Evolutionary conservation across 345 rosid genomes (phyloP), one percentile per base, ranked within the genome.

Genomic region (Leavenworthia alabamica): DNA sequence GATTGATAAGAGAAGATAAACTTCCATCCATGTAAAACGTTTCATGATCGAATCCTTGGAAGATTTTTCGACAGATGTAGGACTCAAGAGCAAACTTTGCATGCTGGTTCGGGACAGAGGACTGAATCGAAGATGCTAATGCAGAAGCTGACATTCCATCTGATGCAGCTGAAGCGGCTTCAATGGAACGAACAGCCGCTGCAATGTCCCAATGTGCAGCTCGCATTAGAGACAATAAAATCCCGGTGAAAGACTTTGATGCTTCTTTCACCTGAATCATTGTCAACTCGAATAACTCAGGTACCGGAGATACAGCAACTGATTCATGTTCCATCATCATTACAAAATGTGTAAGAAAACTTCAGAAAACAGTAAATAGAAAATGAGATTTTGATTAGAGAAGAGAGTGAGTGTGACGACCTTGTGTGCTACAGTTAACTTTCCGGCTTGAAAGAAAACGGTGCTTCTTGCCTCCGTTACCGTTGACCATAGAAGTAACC

Each of bases 21-120:
- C 91, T 87, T 10, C 95, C 90, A 40, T 86, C 96, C 90, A 92
- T 79, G 78, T 86, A 86, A 76, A 92, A 89, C 3, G 95, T 86
- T 80, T 92, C 95, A 14, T 92, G 95, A 74, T 86, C 96, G 43
- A 92, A 89, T 3, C 98, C 97, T n/a, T 81, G 85, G 64, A 89
- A 86, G 68, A 86, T 68, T 57, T 89, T 93, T 22, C 88, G 73
- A 8, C 79, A 78, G 50, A 87, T 73, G 78, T 85, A 89, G 8
- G 96, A 93, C 61, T 89, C 94, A 0, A 87, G 77, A 11, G 94
- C 99, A 32, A 80, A 89, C 74, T 83, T 93, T 16, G 97, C 96
- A 16, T 82, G 95, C 49, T 83, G 88, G 56, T 78, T 77, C 3
- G 85, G 81, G 8, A 82, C 74, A 17, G 80, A 75, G n/a, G n/a